phyloP scores from a whole-genome alignment of 2,329 filamentous ascomycete species.

The Fulvia fulva region DNA sequence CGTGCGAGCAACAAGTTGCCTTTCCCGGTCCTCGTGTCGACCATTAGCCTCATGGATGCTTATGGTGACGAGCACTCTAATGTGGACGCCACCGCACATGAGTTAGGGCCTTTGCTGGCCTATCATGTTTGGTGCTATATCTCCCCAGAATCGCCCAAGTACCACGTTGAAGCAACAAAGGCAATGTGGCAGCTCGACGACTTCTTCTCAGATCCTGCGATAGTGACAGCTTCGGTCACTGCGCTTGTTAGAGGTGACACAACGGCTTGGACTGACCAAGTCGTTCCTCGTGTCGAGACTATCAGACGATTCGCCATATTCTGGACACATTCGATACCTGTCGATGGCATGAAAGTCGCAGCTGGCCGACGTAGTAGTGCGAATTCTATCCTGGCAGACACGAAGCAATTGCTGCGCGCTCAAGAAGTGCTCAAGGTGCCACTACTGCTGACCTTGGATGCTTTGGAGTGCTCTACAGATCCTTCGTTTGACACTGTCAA shows the following conservation, averaged over 20 bases:
- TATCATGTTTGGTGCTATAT: constrained; percentile 74
- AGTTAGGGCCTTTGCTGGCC: constrained; percentile 55
- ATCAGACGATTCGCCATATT: constrained; percentile 69
- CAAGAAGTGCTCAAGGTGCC: constrained; percentile 71
- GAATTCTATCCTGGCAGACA: constrained; percentile 23
- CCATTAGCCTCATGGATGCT: constrained; percentile 19
- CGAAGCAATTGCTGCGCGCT: constrained; percentile 15
- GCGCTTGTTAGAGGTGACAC: constrained; percentile 6
- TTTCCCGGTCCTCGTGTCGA: constrained; percentile 22
- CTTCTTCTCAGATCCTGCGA: constrained; percentile 16
- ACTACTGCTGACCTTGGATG: constrained; percentile 75
- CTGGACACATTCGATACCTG: constrained; percentile 68
- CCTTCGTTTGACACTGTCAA: constrained; percentile 73
- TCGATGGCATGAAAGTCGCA: constrained; percentile 11
- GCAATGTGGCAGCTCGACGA: constrained; percentile 79
- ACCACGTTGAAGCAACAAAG: constrained; percentile 87
- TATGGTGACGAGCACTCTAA: constrained; percentile 49
- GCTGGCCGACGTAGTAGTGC: constrained; percentile 29
- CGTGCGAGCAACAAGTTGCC: neutral
- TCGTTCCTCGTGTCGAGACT: constrained; percentile 45
- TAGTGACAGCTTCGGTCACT: constrained; percentile 20
- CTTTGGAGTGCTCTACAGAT: constrained; percentile 66
- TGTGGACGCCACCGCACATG: neutral
- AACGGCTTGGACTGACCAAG: neutral
- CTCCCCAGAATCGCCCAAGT: constrained; percentile 79